Evolutionary conservation across 768 basidiomycete species (phyloP), one percentile per base, ranked within the genome.

Genomic region (button mushroom (Agaricus bisporus)): DNA sequence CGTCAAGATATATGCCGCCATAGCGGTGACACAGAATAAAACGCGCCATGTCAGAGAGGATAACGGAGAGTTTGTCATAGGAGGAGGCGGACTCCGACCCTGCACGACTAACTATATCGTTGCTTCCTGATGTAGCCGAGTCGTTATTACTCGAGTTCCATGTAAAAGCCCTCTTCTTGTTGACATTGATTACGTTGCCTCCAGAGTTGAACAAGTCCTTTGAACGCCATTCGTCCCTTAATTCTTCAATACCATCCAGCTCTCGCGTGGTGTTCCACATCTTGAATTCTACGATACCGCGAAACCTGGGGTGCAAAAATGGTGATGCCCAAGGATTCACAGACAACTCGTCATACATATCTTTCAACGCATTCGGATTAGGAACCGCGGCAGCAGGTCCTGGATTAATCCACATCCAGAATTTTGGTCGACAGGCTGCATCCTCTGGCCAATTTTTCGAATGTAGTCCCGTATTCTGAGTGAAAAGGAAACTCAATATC

Each of bases 191-290:
- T 37, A 88, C 79, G 58, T 83, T 78, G 20, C 91, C 92, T 5
- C 83, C 88, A 2, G 89, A 91, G 66, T 94, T 95, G 77, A 98
- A 97, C 7, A 97, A 71, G 37, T 85, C 83, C 62, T 88, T 78
- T 17, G 75, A 75, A 50, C 95, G 76, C 95, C 95, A 99, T 64
- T 95, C 91, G 47, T 91, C 81, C 61, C 83, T 85, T 41, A 98
- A 73, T 67, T 99, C 95, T 0, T 89, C 85, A 2, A 95, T 75
- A 35, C 88, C 88, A 61, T 98, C 95, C 45, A 98, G 74, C 63
- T 98, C 95, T 61, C 95, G 95, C 1, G 95, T 98, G 29, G 95
- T 98, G 66, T 98, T 98, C 95, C 95, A 99, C 59, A 98, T 76
- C 66, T 88, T 92, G 77, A 99, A 99, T 66, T 90, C 84, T 66